Conservation (phyloP, 129 eudicot species). For the Flaveria robusta region DNA sequence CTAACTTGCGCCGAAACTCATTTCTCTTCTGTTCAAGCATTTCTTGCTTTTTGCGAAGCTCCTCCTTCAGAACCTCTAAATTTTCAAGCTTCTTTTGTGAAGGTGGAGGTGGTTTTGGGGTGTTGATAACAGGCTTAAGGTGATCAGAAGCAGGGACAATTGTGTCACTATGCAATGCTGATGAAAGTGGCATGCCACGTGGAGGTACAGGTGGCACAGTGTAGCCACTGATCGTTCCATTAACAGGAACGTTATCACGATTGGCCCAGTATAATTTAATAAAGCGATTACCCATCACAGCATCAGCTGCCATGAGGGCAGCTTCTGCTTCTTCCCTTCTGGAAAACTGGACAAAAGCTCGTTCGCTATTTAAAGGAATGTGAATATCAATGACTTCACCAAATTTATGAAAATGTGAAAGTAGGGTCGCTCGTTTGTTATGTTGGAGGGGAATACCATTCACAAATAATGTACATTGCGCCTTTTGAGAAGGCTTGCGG, state of each 20-base stretch:
- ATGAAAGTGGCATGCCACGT: constrained; percentile 37
- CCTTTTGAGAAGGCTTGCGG: constrained; percentile 69
- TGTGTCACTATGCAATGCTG: constrained; percentile 40
- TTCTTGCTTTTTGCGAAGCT: constrained; percentile 91
- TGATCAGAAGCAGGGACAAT: constrained; percentile 45
- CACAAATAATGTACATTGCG: constrained; percentile 81
- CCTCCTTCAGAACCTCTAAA: constrained; percentile 84
- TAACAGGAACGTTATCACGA: constrained; percentile 69
- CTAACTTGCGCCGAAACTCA: constrained; percentile 68
- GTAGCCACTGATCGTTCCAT: constrained; percentile 46
- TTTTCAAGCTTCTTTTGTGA: constrained; percentile 76
- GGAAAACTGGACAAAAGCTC: constrained; percentile 95
- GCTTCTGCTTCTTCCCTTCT: constrained; percentile 95
- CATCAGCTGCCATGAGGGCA: constrained; percentile 89
- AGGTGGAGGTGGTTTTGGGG: constrained; percentile 59
- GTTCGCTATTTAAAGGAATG: constrained; percentile 66
- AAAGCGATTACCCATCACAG: constrained; percentile 95
- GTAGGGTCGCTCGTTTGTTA: constrained; percentile 69
- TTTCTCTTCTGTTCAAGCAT: constrained; percentile 85
- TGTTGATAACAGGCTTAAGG: constrained; percentile 44
- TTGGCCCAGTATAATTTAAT: constrained; percentile 96
- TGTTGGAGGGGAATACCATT: constrained; percentile 74
- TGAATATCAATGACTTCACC: constrained; percentile 82
- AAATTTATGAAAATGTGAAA: constrained; percentile 83
- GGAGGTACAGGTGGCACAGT: constrained; percentile 39